phyloP scores from a whole-genome alignment of 768 basidiomycete genomes.

The Saitozyma sp. region DNA sequence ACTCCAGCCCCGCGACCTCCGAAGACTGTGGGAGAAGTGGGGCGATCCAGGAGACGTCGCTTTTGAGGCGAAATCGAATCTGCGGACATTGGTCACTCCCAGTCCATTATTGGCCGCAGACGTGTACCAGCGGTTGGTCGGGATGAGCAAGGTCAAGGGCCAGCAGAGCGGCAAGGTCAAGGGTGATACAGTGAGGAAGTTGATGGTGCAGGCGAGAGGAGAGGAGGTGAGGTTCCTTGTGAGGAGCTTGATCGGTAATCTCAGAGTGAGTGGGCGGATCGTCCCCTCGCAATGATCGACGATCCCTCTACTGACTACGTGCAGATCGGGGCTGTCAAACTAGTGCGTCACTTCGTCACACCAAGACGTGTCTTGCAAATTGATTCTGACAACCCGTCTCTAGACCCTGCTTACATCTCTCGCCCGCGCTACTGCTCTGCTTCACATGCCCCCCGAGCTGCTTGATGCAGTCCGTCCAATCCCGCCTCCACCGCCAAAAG shows the following conservation, averaged over 20 bases:
- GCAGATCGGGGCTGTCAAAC: conserved; percentile 77
- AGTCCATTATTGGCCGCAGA: conserved; percentile 55
- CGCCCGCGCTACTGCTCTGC: conserved; percentile 71
- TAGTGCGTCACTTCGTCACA: conserved; percentile 44
- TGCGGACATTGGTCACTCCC: conserved; percentile 48
- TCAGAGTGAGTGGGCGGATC: conserved; percentile 33
- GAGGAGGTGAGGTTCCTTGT: conserved; percentile 85
- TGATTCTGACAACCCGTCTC: background rate
- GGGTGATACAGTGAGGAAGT: conserved; percentile 72
- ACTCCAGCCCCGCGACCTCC: conserved; percentile 38
- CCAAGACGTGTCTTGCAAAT: too few species aligned
- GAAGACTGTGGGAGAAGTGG: conserved; percentile 61
- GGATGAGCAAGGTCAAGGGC: conserved; percentile 69
- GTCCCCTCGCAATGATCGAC: background rate
- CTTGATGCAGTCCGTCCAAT: conserved; percentile 39
- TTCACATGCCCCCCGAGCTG: conserved; percentile 26
- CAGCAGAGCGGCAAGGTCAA: conserved; percentile 73
- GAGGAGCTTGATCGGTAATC: conserved; percentile 48
- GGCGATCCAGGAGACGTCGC: conserved; percentile 91
- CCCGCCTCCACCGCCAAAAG: conserved; percentile 35
- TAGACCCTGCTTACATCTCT: conserved; percentile 73
- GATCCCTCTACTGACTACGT: conserved; percentile 49
- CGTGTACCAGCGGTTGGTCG: conserved; percentile 69
- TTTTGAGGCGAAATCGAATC: conserved; percentile 66
- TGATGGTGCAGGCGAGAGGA: conserved; percentile 79